Percentiles rank a stretch among this genome's conserved stretches.
These are phyloP conservation scores for Pyrenula aspistea DNA, from an alignment of 495 filamentous ascomycete species.

Conservation along the genomic window DNA sequence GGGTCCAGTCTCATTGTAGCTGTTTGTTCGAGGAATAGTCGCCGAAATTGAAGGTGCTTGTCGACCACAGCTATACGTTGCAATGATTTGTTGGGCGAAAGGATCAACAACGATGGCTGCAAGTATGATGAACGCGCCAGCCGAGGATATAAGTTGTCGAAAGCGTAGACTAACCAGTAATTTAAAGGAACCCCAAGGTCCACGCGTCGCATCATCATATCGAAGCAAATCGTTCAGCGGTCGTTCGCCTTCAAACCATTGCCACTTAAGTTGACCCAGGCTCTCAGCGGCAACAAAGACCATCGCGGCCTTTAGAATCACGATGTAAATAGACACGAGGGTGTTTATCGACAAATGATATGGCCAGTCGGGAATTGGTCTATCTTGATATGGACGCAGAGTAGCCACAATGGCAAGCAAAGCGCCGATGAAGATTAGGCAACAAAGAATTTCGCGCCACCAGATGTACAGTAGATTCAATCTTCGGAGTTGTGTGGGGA, in stretches of 20 bases:
- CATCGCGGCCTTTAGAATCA: constrained; percentile 30
- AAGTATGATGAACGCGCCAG: constrained; percentile 25
- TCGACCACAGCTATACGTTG: background rate
- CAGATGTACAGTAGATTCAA: no score
- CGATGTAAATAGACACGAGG: constrained; percentile 28
- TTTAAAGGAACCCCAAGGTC: constrained; percentile 19
- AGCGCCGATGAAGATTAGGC: constrained; percentile 11
- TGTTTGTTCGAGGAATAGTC: background rate
- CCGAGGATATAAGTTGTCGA: constrained; percentile 7
- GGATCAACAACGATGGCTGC: constrained; percentile 26
- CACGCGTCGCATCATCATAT: constrained; percentile 31
- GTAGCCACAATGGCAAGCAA: constrained; percentile 21
- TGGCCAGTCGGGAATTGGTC: constrained; percentile 27
- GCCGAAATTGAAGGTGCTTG: background rate
- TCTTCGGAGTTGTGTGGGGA: background rate
- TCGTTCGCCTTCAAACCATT: constrained; percentile 28
- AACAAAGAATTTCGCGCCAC: constrained; percentile 15
- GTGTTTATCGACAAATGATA: constrained; percentile 34
- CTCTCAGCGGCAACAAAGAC: constrained; percentile 25
- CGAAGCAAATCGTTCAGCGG: constrained; percentile 25
- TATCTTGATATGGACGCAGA: constrained; percentile 25
- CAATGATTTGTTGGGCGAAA: constrained; percentile 25
- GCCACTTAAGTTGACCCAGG: constrained; percentile 36
- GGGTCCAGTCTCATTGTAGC: background rate
- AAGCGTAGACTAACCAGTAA: constrained; percentile 11